Base-by-base conservation (phyloP, 139 green algal genomes). In the Mesostigma viride region DNA sequence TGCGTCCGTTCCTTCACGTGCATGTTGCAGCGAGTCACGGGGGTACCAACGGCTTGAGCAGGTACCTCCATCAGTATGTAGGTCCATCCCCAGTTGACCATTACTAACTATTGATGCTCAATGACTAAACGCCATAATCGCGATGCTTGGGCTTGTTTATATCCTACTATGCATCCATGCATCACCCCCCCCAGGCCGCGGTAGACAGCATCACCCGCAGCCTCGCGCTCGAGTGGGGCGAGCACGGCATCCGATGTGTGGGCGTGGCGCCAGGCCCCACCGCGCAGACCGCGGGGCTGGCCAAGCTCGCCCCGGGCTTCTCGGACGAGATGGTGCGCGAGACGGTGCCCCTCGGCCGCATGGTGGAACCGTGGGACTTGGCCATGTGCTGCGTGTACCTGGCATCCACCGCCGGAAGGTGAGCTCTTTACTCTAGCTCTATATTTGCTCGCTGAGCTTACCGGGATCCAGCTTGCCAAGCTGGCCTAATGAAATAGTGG, bases 161-260 rank as follows among this genome's bases (percentile, higher is more conserved):
- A 2, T 5, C n/a, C 0, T 66, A 11, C 30, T 35, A n/a, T 69
- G 62, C 45, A 22, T 56, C 45, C 22, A 22, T 22, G 45, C 45
- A 56, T 56, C 22, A 56, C 22, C n/a, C 45, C 32, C 58, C 57
- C 51, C 68, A 86, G 77, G 81, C 91, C 3, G 91, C 90, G 0
- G 81, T 97, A 20, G 91, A 97, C 75, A 83, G 70, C 40, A 75
- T 96, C n/a, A 97, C 91, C 0, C 84, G 91, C 51, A 87, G 58
- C 28, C 69, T 97, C 31, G 91, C 87, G 0, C 72, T 97, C 47
- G 91, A 97, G 71, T 97, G 91, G 91, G 91, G 91, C 14, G 63
- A 73, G 28, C 85, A 83, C 60, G 87, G 87, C 44, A 84, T 97
- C 53, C 74, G 91, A 3, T 85, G 91, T 17, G 88, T 88, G 30